Base-by-base conservation (phyloP, 148 eudicot genomes). In the Agrostemma githago region DNA sequence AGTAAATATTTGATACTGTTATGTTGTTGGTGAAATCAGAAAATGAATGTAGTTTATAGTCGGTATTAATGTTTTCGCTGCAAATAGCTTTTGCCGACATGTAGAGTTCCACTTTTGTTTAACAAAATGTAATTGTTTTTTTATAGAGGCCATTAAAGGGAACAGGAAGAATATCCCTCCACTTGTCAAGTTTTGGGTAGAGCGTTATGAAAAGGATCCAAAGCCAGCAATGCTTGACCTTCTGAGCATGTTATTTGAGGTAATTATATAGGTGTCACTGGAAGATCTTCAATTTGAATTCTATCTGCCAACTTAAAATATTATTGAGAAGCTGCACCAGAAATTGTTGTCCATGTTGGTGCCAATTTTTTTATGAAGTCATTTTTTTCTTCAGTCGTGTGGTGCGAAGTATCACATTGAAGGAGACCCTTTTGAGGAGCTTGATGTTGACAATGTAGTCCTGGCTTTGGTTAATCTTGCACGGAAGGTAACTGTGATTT, bases 361-460 rank as follows among this genome's bases (percentile, higher is more conserved):
- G 46, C 70, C 17, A 72, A 63, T 56, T 37, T 68, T 59, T 58
- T 77, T 64, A 86, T 56, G 73, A 68, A 75, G 70, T 51, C 74
- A 19, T 61, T 66, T 17, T 20, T 9, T 64, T 76, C 26, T 78
- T 72, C 86, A 94, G 98, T 89, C 96, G 73, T 94, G 98, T 73
- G 98, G 98, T 71, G 97, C 88, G 60, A 94, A 88, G 75, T 87
- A 91, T 81, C 72, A 79, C 63, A 80, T 86, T 60, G 82, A 71
- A 68, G 89, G 85, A 73, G 93, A 94, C 77, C 77, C 81, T 17
- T 71, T 92, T 51, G 97, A 94, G 62, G 93, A 94, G 84, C 87
- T 84, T 62, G 92, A 85, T 80, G 98, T 92, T 71, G 98, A 94
- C 79, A 93, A 86, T 77, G 96, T 94, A 48, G 98, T 94, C 70